Base-by-base conservation (phyloP, 768 basidiomycete species). In the Pleurotus eryngii region DNA sequence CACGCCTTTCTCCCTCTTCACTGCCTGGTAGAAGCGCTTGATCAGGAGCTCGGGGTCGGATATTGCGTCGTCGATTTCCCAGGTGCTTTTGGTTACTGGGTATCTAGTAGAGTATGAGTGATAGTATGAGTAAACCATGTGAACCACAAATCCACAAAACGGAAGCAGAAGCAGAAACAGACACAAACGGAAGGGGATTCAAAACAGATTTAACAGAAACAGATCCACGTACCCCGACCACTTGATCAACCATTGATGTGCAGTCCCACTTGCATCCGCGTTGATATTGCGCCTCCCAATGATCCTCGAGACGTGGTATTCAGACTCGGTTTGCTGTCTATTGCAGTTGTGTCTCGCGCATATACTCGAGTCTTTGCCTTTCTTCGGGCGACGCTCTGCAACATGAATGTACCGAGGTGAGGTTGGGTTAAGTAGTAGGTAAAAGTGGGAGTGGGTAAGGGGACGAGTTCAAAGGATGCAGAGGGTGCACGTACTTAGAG, bases 241-340 rank as follows among this genome's bases (percentile, higher is more conserved):
- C 64, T 72, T 74, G 17, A 77, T 68, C 15, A 77, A 70, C 66
- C 75, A 77, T 2, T 63, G 49, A 9, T 67, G 64, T 9, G 30
- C 8, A 4, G 47, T 40, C 5, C 35, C 45, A 15, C 42, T 45
- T 2, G 30, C 30, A 12, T 38, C 43, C 18, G 18, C 15, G 17
- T 26, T 42, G 30, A 18, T 42, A n/a, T 64, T 65, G 43, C 51
- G 57, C 46, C 71, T 65, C 3, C 76, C 76, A 9, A 76, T 58
- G 48, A 77, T 69, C 0, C 64, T 59, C n/a, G 71, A 67, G 8
- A 77, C 72, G 17, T 71, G 68, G 47, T 39, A 77, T 11, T 35
- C 30, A 35, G 30, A 35, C 48, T 65, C 65, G 20, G 63, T 60
- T 56, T 4, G 59, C 37, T 60, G 55, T 40, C 62, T 59, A 7